phyloP scores from a whole-genome alignment of 257 asterid genomes.

The Catharanthus roseus region DNA sequence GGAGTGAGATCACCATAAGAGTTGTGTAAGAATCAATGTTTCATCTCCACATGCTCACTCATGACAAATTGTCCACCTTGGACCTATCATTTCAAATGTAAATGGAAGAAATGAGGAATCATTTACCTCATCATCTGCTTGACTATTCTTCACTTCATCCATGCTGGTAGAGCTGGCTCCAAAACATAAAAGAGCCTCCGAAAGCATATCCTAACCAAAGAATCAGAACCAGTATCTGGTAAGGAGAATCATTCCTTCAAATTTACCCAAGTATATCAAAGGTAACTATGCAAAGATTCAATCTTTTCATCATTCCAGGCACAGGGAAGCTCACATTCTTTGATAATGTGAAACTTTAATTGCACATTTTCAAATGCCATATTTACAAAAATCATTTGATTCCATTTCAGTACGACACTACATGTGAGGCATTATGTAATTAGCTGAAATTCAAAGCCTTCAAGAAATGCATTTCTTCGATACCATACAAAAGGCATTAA shows the following conservation, averaged over 20 bases:
- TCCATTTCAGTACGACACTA: too few species aligned
- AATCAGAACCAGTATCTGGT: background rate
- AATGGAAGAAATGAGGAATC: background rate
- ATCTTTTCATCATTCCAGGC: conserved; percentile 2
- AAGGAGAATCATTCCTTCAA: background rate
- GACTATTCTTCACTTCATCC: conserved; percentile 41
- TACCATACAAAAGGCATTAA: background rate
- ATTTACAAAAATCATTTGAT: background rate
- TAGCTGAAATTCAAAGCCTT: background rate
- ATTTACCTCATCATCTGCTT: conserved; percentile 41
- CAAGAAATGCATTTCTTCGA: background rate
- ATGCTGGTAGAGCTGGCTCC: conserved; percentile 82
- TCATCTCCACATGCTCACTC: background rate
- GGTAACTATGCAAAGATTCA: conserved; percentile 4
- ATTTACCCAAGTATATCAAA: background rate
- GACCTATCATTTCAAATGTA: background rate
- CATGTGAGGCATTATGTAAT: too few species aligned
- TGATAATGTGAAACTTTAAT: background rate
- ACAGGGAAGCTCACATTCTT: background rate
- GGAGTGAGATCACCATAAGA: background rate
- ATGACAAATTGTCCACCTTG: background rate
- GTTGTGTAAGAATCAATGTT: background rate
- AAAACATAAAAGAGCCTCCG: conserved; percentile 80
- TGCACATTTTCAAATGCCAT: background rate
- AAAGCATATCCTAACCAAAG: conserved; percentile 48